phyloP scores from a whole-genome alignment of 2,329 filamentous ascomycete genomes.

The Fusarium circinatum region DNA sequence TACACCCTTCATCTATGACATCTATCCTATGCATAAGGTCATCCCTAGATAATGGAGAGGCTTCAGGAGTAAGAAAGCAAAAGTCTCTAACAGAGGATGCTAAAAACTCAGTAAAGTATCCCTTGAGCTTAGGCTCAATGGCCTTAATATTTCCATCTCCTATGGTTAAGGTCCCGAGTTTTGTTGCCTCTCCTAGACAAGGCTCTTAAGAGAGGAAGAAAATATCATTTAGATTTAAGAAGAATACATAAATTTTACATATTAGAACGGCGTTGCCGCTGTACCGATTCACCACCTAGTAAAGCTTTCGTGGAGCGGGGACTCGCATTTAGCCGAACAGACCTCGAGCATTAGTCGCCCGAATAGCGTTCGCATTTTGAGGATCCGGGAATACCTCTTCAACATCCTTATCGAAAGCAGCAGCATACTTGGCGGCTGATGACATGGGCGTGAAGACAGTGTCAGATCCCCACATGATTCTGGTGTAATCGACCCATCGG shows the following conservation, averaged over 20 bases:
- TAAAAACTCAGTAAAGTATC: too few relatives aligned
- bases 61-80: fast-evolving
- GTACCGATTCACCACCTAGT: neutral
- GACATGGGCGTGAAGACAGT: constrained; percentile 17
- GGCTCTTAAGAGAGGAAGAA: too few relatives aligned
- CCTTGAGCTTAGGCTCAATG: neutral
- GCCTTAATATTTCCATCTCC: fast-evolving
- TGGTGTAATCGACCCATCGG: constrained; percentile 19
- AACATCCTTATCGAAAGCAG: constrained; percentile 15
- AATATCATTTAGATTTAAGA: fast-evolving
- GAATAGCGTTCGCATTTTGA: constrained; percentile 2
- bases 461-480: constrained; percentile 15
- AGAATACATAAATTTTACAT: neutral
- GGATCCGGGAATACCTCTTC: neutral
- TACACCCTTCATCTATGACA: too few relatives aligned
- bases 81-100: fast-evolving
- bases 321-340: neutral
- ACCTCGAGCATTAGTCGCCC: constrained; percentile 2
- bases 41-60: fast-evolving
- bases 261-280: neutral
- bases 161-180: neutral
- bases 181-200: neutral
- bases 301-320: neutral
- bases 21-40: neutral
- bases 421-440: constrained; percentile 4